phyloP scores from a whole-genome alignment of 2,329 filamentous ascomycete genomes.

The Ascochyta pisi region DNA sequence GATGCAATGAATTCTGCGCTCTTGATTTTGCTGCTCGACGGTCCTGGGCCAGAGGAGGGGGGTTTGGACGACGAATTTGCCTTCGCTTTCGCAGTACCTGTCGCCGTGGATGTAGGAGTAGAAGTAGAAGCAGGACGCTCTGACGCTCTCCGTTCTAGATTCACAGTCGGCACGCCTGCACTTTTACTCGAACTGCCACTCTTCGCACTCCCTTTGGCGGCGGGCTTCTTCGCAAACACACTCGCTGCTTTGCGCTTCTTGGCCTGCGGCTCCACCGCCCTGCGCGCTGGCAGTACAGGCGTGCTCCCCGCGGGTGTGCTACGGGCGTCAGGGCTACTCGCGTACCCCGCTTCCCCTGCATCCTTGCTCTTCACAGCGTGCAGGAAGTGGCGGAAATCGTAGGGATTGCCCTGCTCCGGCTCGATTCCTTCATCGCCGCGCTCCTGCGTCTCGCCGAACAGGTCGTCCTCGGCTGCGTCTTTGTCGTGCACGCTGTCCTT shows the following conservation, averaged over 20 bases:
- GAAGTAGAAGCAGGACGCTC: constrained; percentile 18
- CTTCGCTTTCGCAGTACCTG: constrained; percentile 6
- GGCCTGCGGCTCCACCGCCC: constrained; percentile 1
- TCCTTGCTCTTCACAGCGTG: constrained; percentile 37
- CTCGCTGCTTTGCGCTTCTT: constrained; percentile 42
- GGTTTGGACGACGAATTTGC: constrained; percentile 21
- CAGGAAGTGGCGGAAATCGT: constrained; percentile 58
- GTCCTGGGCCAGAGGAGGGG: constrained; percentile 22
- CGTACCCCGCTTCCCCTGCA: constrained; percentile 38
- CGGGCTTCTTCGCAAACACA: constrained; percentile 24
- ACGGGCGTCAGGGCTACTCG: constrained; percentile 38
- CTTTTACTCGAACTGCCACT: constrained; percentile 16
- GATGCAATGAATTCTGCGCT: constrained; percentile 41
- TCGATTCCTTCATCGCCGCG: constrained; percentile 42
- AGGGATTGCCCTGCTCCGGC: constrained; percentile 55
- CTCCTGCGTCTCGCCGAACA: constrained; percentile 33
- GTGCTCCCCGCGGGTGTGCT: not conserved
- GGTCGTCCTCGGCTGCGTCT: constrained; percentile 36
- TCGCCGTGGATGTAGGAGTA: no score
- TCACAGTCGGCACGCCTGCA: constrained; percentile 37
- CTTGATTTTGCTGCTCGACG: constrained; percentile 37
- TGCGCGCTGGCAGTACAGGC: not conserved
- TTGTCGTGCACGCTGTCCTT: constrained; percentile 33
- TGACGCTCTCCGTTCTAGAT: constrained; percentile 48
- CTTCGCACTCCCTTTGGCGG: constrained; percentile 21